These are phyloP conservation scores for Ganoderma sinense DNA, from an alignment of 1,284 basidiomycete genomes.

Conservation along the genomic window DNA sequence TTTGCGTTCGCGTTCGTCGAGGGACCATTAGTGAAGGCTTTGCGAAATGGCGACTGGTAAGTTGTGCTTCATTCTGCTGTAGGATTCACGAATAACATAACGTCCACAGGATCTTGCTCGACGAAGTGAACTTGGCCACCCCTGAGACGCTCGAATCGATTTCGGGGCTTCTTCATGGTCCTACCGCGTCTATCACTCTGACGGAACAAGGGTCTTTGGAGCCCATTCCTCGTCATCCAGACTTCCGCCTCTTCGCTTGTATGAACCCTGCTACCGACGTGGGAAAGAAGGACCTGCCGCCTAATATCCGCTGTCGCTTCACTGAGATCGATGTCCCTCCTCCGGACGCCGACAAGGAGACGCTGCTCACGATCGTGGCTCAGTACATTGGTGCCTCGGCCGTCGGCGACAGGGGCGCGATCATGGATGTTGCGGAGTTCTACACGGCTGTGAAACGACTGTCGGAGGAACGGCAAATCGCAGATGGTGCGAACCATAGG, in stretches of 20 bases:
- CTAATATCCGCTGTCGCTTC: conserved; percentile 90
- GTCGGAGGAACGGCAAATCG: conserved; percentile 82
- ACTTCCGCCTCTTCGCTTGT: conserved; percentile 97
- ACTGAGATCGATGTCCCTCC: conserved; percentile 96
- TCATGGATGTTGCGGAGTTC: conserved; percentile 93
- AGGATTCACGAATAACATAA: not conserved
- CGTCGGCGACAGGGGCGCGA: conserved; percentile 87
- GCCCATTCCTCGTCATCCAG: conserved; percentile 89
- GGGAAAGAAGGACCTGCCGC: conserved; percentile 96
- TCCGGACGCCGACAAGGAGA: conserved; percentile 93
- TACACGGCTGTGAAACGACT: conserved; percentile 88
- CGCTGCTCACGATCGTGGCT: conserved; percentile 86
- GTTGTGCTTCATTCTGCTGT: conserved; percentile 34
- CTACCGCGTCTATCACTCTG: conserved; percentile 89
- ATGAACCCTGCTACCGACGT: conserved; percentile 99
- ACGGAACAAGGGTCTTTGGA: conserved; percentile 95
- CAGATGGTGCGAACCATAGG: conserved; percentile 94
- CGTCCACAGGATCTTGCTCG: conserved; percentile 84
- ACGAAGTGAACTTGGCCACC: conserved; percentile 96
- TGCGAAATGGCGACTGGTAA: conserved; percentile 92
- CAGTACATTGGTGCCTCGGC: conserved; percentile 92
- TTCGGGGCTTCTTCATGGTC: conserved; percentile 85
- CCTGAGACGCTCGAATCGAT: conserved; percentile 96
- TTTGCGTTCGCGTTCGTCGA: conserved; percentile 97
- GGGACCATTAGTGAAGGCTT: conserved; percentile 93